phyloP scores from a whole-genome alignment of 805 yeast genomes.

The Candida patagonica region DNA sequence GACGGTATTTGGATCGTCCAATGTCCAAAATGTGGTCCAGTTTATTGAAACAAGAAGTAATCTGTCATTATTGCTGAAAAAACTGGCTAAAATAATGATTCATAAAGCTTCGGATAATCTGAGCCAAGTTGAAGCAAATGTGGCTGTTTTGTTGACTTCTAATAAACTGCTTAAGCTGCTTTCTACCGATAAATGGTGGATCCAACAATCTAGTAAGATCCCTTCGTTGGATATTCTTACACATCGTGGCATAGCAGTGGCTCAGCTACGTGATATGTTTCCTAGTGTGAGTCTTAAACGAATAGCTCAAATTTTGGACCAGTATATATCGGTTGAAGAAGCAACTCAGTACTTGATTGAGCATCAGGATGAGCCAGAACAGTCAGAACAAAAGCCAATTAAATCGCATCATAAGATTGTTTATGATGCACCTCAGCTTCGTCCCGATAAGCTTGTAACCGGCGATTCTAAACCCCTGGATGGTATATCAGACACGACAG shows the following conservation, averaged over 20 bases:
- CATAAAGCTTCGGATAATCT: not conserved
- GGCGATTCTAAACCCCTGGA: constrained; percentile 16
- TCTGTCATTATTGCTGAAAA: not conserved
- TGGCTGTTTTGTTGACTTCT: constrained; percentile 2
- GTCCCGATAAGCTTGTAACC: not conserved
- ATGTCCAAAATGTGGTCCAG: not conserved
- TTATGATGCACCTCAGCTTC: constrained; percentile 1
- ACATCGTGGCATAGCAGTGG: constrained; percentile 1
- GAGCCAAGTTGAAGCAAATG: not conserved
- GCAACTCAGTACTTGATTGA: constrained; percentile 57
- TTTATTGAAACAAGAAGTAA: not conserved
- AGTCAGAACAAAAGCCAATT: constrained; percentile 3
- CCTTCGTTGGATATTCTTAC: constrained; percentile 1
- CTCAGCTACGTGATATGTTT: constrained; percentile 41
- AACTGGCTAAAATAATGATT: constrained; percentile 1
- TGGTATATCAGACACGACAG: constrained; percentile 9
- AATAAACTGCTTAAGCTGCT: not conserved
- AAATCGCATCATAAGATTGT: constrained; percentile 6
- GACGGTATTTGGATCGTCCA: not conserved
- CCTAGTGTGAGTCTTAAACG: constrained; percentile 48
- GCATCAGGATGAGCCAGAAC: constrained; percentile 29
- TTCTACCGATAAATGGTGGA: constrained; percentile 2
- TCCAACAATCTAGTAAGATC: not conserved
- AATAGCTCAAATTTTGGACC: constrained; percentile 40
- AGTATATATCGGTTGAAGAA: constrained; percentile 44